phyloP scores from a whole-genome alignment of 306 rosid genomes.

The Quercus ilex region DNA sequence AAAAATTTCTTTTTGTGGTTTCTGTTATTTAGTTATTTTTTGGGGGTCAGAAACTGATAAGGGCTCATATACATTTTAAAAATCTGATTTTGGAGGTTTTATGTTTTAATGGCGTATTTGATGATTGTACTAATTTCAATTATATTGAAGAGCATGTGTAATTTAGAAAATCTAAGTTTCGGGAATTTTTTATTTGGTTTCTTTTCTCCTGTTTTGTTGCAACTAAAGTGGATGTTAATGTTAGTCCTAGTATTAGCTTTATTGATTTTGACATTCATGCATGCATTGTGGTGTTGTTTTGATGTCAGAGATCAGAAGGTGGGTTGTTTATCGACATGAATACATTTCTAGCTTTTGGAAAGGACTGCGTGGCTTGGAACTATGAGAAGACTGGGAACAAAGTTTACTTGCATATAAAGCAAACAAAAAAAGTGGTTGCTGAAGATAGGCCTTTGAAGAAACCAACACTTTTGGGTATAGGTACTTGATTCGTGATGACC shows the following conservation, averaged over 20 bases:
- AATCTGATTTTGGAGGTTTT: background rate
- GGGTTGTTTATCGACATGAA: constrained; percentile 79
- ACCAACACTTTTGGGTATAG: constrained; percentile 86
- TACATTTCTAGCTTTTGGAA: constrained; percentile 85
- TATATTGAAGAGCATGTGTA: too few species aligned
- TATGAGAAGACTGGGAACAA: constrained; percentile 82
- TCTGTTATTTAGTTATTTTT: background rate
- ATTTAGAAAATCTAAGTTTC: too few species aligned
- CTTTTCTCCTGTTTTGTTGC: background rate
- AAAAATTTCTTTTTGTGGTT: background rate
- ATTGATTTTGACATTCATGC: background rate
- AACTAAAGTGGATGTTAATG: background rate
- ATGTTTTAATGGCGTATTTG: background rate
- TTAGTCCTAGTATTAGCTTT: background rate
- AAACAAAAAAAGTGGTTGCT: constrained; percentile 57
- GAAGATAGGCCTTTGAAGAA: constrained; percentile 92
- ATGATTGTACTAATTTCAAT: too few species aligned
- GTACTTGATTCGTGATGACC: constrained; percentile 24
- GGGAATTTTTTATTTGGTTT: background rate
- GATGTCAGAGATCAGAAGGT: constrained; percentile 81
- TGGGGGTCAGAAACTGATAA: background rate
- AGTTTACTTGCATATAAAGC: constrained; percentile 80
- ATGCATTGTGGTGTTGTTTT: background rate
- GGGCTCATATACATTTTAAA: background rate
- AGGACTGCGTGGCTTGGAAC: constrained; percentile 80